Evolutionary conservation across 1,284 basidiomycete genomes (phyloP).

Genomic region (Takashimella koratensis): DNA sequence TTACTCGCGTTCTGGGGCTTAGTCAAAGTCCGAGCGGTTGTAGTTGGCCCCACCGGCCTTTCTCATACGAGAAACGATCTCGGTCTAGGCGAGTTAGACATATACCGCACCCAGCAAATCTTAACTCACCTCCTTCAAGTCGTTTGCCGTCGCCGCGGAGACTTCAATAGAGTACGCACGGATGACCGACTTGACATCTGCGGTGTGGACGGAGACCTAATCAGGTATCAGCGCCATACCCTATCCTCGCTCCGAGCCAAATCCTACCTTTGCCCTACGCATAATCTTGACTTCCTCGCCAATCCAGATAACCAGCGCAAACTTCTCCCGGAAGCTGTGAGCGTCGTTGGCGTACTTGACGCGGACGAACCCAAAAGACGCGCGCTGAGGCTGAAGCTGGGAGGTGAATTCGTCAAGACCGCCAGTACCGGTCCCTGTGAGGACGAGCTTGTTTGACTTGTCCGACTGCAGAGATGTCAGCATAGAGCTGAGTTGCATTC

Average conservation of each 20-base stretch:
- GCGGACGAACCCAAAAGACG: slow-evolving; percentile 76
- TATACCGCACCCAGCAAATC: slow-evolving; percentile 1
- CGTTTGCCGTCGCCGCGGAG: slow-evolving; percentile 70
- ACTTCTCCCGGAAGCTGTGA: slow-evolving; percentile 79
- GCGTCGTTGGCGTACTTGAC: slow-evolving; percentile 70
- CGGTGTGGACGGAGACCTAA: slow-evolving; percentile 81
- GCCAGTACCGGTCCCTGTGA: slow-evolving; percentile 72
- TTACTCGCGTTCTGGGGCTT: too few species aligned
- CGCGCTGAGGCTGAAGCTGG: slow-evolving; percentile 67
- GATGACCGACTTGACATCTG: slow-evolving; percentile 76
- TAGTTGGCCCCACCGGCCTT: slow-evolving; percentile 48
- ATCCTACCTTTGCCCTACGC: slow-evolving; percentile 78
- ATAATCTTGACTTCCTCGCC: slow-evolving; percentile 79
- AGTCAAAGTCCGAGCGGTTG: slow-evolving; percentile 48
- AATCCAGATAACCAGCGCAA: slow-evolving; percentile 86
- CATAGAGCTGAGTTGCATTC: not conserved
- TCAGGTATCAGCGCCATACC: too few species aligned
- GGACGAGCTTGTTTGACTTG: slow-evolving; percentile 72
- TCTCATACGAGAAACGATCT: slow-evolving; percentile 37
- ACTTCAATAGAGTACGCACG: slow-evolving; percentile 80
- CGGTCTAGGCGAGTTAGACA: slow-evolving; percentile 23
- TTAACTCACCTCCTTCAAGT: slow-evolving; percentile 67
- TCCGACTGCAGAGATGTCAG: slow-evolving; percentile 57
- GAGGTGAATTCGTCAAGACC: slow-evolving; percentile 72
- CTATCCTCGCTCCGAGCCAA: not conserved